These are phyloP conservation scores for Santalum album DNA, from an alignment of 164 flowering plant genomes.

Conservation along the genomic window DNA sequence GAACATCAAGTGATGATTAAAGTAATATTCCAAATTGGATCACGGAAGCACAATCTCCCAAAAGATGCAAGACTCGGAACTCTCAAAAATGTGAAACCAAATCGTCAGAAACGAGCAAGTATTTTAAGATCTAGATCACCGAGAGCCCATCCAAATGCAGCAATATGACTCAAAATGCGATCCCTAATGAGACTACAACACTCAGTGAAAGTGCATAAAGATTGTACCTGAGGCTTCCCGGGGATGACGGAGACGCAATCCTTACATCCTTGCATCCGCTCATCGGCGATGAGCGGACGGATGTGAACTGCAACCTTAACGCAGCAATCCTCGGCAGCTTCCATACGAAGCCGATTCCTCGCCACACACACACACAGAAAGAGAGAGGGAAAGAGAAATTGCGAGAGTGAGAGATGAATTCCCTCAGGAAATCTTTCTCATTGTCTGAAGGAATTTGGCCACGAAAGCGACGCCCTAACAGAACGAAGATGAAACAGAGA, in stretches of 20 bases:
- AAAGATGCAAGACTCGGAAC: conserved; percentile 12
- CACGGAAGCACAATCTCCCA: background rate
- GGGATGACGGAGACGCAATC: conserved; percentile 83
- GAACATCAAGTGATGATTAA: background rate
- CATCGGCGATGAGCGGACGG: conserved; percentile 87
- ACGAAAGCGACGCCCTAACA: too few species aligned
- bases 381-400: conserved; percentile 3
- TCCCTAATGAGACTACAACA: background rate
- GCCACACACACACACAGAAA: conserved; percentile 1
- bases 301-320: conserved; percentile 93
- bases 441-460: conserved; percentile 12
- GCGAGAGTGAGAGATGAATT: conserved; percentile 7
- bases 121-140: conserved; percentile 20
- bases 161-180: too few species aligned
- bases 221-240: conserved; percentile 83
- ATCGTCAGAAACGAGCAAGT: background rate
- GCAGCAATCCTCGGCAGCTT: conserved; percentile 73
- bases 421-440: conserved; percentile 14
- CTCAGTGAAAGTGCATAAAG: too few species aligned
- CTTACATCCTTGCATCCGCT: conserved; percentile 77
- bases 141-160: too few species aligned
- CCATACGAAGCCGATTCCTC: conserved; percentile 21
- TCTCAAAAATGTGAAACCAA: background rate
- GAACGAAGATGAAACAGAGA: too few species aligned
- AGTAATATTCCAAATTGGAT: conserved; percentile 9